A percentile compares a stretch with the other conserved stretches of the same genome.
Evolutionary conservation across 345 rosid species (phyloP).

Genomic region (Firmiana major): DNA sequence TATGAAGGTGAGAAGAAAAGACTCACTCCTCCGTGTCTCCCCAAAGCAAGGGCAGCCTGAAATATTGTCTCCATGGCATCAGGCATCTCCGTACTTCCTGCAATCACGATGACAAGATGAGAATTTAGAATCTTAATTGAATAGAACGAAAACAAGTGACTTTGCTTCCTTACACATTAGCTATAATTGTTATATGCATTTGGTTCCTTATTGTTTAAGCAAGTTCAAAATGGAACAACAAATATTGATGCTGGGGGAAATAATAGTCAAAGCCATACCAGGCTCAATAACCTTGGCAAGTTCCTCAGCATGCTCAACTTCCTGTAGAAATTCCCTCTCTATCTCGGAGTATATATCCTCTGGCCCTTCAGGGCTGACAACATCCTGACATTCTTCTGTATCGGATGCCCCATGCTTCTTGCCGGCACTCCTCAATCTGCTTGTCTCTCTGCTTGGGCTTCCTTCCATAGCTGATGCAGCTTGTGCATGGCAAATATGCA

Average conservation of each 20-base stretch:
- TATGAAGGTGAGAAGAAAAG: conserved; percentile 8
- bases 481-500: conserved; percentile 86
- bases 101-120: conserved; percentile 18
- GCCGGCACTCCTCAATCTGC: conserved; percentile 45
- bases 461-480: conserved; percentile 90
- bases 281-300: conserved; percentile 66
- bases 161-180: background rate
- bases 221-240: background rate
- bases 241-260: background rate
- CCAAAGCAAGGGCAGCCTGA: conserved; percentile 82
- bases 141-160: background rate
- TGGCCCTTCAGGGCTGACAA: conserved; percentile 30
- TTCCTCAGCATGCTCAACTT: conserved; percentile 83
- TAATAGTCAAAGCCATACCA: conserved; percentile 44
- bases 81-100: conserved; percentile 80
- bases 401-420: conserved; percentile 46
- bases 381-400: conserved; percentile 34
- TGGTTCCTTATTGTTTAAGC: background rate
- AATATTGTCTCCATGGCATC: conserved; percentile 96
- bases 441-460: conserved; percentile 56
- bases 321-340: conserved; percentile 70
- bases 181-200: background rate
- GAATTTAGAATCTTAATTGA: conserved; percentile 11
- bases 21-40: conserved; percentile 81
- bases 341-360: conserved; percentile 57